phyloP scores from a whole-genome alignment of 371 early-diverging fungal species.

The Vittaforma corneae region DNA sequence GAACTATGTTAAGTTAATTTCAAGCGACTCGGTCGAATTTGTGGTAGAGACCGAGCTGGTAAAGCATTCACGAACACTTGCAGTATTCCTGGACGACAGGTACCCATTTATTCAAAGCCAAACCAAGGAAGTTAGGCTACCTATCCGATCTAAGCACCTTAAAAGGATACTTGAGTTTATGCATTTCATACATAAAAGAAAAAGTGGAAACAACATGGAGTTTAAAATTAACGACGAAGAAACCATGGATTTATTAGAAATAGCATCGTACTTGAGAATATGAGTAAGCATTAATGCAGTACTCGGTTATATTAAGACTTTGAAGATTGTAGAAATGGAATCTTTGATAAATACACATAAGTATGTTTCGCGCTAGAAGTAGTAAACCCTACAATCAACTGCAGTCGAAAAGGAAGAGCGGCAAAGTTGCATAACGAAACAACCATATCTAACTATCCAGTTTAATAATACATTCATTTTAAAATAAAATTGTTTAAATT shows the following conservation, averaged over 20 bases:
- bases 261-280: slow-evolving; percentile 54
- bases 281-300: no score
- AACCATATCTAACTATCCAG: no score
- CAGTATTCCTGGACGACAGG: slow-evolving; percentile 22
- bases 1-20: slow-evolving; percentile 31
- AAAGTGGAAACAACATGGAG: slow-evolving; percentile 30
- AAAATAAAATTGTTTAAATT: no score
- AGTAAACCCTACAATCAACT: no score
- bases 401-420: no score
- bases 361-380: no score
- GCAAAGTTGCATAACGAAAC: no score
- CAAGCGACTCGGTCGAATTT: slow-evolving; percentile 34
- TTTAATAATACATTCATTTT: no score
- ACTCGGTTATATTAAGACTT: no score
- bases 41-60: slow-evolving; percentile 36
- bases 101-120: slow-evolving; percentile 34
- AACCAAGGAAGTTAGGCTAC: slow-evolving; percentile 27
- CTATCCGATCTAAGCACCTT: slow-evolving; percentile 38
- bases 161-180: slow-evolving; percentile 55
- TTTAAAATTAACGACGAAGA: slow-evolving; percentile 54
- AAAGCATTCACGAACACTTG: slow-evolving; percentile 20
- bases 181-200: slow-evolving; percentile 30
- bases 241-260: slow-evolving; percentile 54
- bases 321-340: no score
- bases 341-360: no score